phyloP scores from a whole-genome alignment of 2,329 filamentous ascomycete species.

The Fusarium pseudonygamai region DNA sequence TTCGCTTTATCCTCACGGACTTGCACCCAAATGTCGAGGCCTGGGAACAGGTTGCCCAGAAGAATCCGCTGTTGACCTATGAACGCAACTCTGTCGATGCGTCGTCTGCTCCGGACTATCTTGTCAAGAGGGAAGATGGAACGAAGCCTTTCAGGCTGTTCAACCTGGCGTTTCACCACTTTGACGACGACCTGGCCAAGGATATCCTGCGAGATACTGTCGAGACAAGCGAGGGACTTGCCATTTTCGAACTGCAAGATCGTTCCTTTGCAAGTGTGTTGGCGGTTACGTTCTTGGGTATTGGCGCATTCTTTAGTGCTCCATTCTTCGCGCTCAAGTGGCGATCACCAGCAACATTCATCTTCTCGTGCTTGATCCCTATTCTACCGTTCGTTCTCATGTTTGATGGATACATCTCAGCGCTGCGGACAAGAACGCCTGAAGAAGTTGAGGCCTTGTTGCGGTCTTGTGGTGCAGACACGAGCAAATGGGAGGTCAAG shows the following conservation, averaged over 20 bases:
- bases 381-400: constrained; percentile 73
- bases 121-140: constrained; percentile 52
- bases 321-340: constrained; percentile 64
- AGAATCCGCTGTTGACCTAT: constrained; percentile 67
- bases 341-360: constrained; percentile 62
- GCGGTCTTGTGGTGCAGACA: constrained; percentile 58
- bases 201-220: constrained; percentile 72
- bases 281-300: constrained; percentile 61
- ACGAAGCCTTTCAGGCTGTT: constrained; percentile 74
- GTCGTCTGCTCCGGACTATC: constrained; percentile 62
- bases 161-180: constrained; percentile 81
- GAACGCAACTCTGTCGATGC: constrained; percentile 72
- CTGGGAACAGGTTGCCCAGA: constrained; percentile 64
- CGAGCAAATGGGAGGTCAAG: constrained; percentile 58
- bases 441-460: constrained; percentile 71
- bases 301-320: constrained; percentile 61
- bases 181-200: constrained; percentile 69
- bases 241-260: constrained; percentile 80
- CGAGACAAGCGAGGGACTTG: constrained; percentile 72
- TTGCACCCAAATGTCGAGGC: constrained; percentile 70
- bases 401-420: constrained; percentile 75
- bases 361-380: constrained; percentile 74
- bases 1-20: constrained; percentile 72
- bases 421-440: constrained; percentile 72
- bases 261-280: constrained; percentile 65